Base-by-base conservation (phyloP, 2,329 filamentous ascomycete genomes). In the Escovopsis sp. region DNA sequence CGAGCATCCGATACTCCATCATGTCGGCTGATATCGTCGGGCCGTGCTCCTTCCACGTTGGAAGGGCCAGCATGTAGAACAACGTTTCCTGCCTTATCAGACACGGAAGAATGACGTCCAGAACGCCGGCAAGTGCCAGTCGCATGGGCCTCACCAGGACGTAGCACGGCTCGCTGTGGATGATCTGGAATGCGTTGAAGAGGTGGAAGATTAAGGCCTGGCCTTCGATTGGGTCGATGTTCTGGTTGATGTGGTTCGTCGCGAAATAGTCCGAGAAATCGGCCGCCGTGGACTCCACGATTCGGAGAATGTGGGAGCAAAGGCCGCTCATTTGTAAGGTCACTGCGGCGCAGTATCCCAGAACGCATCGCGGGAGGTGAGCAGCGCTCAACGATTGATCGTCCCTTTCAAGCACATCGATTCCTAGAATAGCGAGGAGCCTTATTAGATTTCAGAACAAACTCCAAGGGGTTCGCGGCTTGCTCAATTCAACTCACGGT, bases 271-370 rank as follows among this genome's bases (percentile, higher is more conserved):
- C 38, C 10, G 48, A 47, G 29, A 61, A 47, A 29, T 53, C 44
- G 10, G 43, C 31, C 0, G 54, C 43, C 11, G 56, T 56, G 15
- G 43, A 48, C 34, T 55, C 51, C 6, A 62, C 45, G 9, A 53
- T 48, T 13, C 39, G 44, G 20, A 60, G 41, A n/a, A 61, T 47
- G 29, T 51, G 49, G 6, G 37, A 35, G 20, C 53, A 47, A 52
- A 62, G 49, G 25, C 42, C 49, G 5, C 51, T 46, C 15, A 61
- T 49, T 30, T 52, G 51, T 7, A 63, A 46, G 34, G 48, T 51
- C 10, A 51, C 49, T 9, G 60, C 59, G 0, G 53, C 52, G 6
- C 52, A 48, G 35, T 64, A 64, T 16, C 50, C 50, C 37, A 62
- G 48, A 9, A 54, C 50, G 31, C 58, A 61, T 15, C 56, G 51